phyloP scores from a whole-genome alignment of 1,284 basidiomycete genomes.

The Rhizoctonia solani region DNA sequence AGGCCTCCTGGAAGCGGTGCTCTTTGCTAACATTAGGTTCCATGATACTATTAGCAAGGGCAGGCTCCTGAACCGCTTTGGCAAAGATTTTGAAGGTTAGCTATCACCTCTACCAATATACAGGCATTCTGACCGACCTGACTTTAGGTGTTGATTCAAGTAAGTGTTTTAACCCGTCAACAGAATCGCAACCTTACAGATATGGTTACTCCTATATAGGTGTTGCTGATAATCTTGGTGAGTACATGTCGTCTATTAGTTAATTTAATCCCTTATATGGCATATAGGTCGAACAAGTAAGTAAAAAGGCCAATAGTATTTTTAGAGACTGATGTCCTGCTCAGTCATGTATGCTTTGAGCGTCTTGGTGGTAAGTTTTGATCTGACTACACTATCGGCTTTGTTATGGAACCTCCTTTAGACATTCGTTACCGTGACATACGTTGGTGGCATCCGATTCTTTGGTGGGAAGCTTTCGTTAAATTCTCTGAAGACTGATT shows the following conservation, averaged over 20 bases:
- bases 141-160: constrained; percentile 75
- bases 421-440: constrained; percentile 75
- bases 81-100: constrained; percentile 91
- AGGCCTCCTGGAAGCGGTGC: constrained; percentile 78
- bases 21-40: constrained; percentile 91
- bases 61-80: constrained; percentile 84
- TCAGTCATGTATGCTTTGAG: constrained; percentile 31
- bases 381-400: constrained; percentile 43
- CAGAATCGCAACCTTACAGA: neutral
- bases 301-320: constrained; percentile 48
- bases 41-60: constrained; percentile 91
- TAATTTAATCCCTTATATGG: neutral
- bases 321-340: constrained; percentile 12
- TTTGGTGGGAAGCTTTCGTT: constrained; percentile 49
- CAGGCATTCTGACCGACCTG: neutral
- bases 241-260: neutral
- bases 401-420: constrained; percentile 48
- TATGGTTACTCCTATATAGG: constrained; percentile 42
- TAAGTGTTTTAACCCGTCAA: neutral
- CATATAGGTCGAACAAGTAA: constrained; percentile 62
- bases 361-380: constrained; percentile 12
- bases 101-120: neutral
- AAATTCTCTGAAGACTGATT: neutral
- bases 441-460: constrained; percentile 80
- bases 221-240: constrained; percentile 80